Conservation (phyloP, 257 asterid species). For the Echites panduratus region DNA sequence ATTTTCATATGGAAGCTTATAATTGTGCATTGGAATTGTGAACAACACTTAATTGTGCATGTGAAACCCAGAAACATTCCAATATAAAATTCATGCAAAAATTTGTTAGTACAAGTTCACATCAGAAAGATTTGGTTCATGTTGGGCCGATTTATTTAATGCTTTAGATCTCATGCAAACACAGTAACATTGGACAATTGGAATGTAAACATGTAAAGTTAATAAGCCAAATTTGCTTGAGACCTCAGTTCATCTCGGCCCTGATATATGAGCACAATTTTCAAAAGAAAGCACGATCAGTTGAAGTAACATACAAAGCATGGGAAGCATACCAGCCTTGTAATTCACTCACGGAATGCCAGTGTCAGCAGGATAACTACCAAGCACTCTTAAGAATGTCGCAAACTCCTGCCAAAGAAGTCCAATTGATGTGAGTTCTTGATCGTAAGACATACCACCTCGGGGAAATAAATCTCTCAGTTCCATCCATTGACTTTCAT, state of each 20-base stretch:
- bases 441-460: neutral
- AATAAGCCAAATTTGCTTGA: neutral
- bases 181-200: neutral
- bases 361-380: conserved; percentile 91
- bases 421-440: neutral
- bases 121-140: neutral
- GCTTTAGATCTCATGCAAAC: neutral
- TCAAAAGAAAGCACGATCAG: neutral
- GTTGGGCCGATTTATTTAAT: neutral
- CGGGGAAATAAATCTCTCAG: neutral
- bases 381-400: conserved; percentile 86
- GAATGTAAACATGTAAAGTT: neutral
- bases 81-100: neutral
- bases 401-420: conserved; percentile 75
- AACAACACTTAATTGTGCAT: neutral
- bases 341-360: conserved; percentile 47
- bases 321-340: conserved; percentile 26
- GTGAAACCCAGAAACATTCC: no score
- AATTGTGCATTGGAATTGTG: neutral
- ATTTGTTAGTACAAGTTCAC: neutral
- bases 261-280: neutral
- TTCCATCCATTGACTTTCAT: neutral
- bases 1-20: neutral
- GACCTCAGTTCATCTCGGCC: neutral
- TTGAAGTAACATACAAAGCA: neutral